Evolutionary conservation across 139 green algal genomes (phyloP).

Genomic region (Chlamydomonas eustigma): DNA sequence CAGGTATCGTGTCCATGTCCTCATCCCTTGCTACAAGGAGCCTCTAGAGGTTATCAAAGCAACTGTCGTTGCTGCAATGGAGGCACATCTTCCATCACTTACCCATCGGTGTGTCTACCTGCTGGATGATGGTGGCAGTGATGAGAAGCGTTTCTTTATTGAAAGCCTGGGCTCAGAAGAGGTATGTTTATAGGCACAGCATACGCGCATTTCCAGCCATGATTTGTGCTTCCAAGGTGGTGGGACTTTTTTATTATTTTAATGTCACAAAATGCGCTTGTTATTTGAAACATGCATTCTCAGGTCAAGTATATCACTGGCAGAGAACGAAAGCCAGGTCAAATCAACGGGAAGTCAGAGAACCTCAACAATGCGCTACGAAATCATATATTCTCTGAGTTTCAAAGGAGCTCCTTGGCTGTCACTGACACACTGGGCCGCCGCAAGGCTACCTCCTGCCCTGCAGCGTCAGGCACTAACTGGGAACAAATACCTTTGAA

Average conservation of each 20-base stretch:
- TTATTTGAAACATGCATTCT: too few relatives aligned
- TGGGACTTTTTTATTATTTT: too few relatives aligned
- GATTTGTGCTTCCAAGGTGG: too few relatives aligned
- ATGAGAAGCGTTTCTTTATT: conserved; percentile 7
- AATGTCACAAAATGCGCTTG: too few relatives aligned
- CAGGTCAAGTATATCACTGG: conserved; percentile 61
- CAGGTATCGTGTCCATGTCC: conserved; percentile 28
- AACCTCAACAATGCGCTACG: conserved; percentile 71
- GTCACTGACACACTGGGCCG: background rate
- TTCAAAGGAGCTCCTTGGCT: background rate
- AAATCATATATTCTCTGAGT: background rate
- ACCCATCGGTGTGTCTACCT: conserved; percentile 28
- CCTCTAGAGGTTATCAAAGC: conserved; percentile 20
- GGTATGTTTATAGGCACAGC: background rate
- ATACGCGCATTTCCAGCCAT: background rate
- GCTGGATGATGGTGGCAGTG: conserved; percentile 13
- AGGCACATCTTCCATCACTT: conserved; percentile 11
- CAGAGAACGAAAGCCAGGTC: conserved; percentile 40
- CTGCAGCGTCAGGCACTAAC: background rate
- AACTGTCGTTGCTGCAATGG: conserved; percentile 20
- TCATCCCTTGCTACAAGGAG: conserved; percentile 57
- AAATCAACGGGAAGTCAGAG: conserved; percentile 79
- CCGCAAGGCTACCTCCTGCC: background rate
- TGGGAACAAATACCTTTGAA: conserved; percentile 40
- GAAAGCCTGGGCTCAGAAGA: background rate